These are phyloP conservation scores for Moricandia arvensis DNA, from an alignment of 345 rosid species.

Conservation along the genomic window DNA sequence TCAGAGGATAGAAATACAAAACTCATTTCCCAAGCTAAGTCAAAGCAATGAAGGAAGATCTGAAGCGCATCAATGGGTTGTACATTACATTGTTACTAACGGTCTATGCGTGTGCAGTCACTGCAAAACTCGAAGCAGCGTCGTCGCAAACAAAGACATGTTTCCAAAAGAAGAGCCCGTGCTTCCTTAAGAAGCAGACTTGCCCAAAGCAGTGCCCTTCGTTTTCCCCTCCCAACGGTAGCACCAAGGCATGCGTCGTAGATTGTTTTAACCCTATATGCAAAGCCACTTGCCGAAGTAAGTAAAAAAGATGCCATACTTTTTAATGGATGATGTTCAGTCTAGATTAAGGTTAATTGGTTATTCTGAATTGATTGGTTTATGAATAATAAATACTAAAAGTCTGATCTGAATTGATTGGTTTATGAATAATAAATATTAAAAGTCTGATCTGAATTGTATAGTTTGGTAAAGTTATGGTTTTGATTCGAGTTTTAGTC, in stretches of 20 bases:
- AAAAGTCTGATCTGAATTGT: not conserved
- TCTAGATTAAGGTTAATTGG: not conserved
- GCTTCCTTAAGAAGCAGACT: conserved; percentile 34
- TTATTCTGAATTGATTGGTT: not conserved
- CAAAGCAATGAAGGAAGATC: conserved; percentile 20
- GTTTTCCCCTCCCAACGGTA: conserved; percentile 27
- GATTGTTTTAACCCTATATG: conserved; percentile 42
- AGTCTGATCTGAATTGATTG: not conserved
- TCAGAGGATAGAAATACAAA: not conserved
- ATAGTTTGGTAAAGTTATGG: not conserved
- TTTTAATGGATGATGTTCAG: not conserved
- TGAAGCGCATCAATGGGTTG: not conserved
- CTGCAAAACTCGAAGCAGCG: conserved; percentile 30
- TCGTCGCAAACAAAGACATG: conserved; percentile 26
- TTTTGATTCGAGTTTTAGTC: not conserved
- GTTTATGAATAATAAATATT: not conserved
- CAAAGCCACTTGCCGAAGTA: conserved; percentile 42
- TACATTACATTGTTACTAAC: conserved; percentile 5
- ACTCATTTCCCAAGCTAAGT: conserved; percentile 3
- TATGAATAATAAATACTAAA: not conserved
- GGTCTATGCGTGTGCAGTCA: conserved; percentile 7
- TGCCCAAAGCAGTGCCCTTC: conserved; percentile 46
- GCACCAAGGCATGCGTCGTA: conserved; percentile 39
- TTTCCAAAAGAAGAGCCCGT: conserved; percentile 30
- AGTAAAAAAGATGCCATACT: not conserved